Evolutionary conservation across 108 stramenopile genomes (phyloP).

Genomic region (Pseudonitzschia multistriata): DNA sequence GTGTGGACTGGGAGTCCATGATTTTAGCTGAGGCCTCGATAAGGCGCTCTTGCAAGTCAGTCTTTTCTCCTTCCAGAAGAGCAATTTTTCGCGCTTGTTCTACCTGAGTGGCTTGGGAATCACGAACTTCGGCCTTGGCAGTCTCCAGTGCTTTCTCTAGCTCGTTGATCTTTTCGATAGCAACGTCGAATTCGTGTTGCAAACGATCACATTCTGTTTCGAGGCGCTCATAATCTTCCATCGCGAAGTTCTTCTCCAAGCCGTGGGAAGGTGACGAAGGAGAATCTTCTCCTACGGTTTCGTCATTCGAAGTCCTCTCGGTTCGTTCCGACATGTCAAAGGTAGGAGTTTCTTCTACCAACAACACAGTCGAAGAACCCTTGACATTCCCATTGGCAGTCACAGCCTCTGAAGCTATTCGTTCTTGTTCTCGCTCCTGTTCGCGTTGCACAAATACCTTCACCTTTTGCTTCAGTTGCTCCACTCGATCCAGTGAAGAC

Average conservation of each 20-base stretch:
- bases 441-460: neutral
- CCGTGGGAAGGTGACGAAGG: no score
- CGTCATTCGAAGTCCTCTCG: neutral
- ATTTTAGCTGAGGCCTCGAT: conserved; percentile 4
- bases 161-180: conserved; percentile 1
- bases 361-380: neutral
- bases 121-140: neutral
- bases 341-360: conserved; percentile 5
- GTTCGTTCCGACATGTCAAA: conserved; percentile 11
- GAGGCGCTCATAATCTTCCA: conserved; percentile 13
- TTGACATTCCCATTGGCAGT: neutral
- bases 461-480: neutral
- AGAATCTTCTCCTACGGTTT: neutral
- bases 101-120: neutral
- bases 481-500: neutral
- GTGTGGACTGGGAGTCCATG: neutral
- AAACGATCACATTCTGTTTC: conserved; percentile 13
- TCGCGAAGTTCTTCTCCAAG: neutral
- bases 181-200: conserved; percentile 12
- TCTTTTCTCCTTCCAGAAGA: neutral
- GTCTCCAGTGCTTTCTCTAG: neutral
- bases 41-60: neutral
- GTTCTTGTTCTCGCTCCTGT: neutral
- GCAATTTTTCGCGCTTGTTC: conserved; percentile 2
- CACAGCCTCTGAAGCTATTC: neutral